Evolutionary conservation across 352 stramenopile species (phyloP).

Genomic region (Globisporangium echinulatum): DNA sequence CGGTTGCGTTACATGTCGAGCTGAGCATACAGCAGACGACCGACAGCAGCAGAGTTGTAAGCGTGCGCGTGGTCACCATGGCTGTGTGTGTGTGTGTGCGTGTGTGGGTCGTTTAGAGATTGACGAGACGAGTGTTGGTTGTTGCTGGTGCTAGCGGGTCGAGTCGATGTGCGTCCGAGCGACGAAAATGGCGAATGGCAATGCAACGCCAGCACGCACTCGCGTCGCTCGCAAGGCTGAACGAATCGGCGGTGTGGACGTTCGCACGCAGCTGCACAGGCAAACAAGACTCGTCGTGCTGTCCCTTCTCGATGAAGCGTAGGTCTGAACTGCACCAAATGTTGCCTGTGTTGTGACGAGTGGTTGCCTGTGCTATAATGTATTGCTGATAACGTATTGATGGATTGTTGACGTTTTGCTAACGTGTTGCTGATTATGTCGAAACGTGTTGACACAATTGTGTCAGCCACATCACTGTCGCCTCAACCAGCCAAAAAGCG

Average conservation of each 20-base stretch:
- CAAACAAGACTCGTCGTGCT: background rate
- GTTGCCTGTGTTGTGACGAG: no score
- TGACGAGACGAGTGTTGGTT: background rate
- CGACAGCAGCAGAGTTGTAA: background rate
- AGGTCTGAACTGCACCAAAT: no score
- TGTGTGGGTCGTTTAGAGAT: background rate
- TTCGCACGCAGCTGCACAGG: background rate
- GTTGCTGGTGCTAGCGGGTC: background rate
- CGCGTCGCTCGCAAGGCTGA: background rate
- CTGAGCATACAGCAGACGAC: background rate
- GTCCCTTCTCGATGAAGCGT: no score
- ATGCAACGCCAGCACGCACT: no score
- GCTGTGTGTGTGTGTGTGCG: background rate
- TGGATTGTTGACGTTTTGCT: no score
- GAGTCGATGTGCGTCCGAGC: background rate
- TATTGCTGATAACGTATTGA: no score
- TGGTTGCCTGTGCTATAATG: no score
- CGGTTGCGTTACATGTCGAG: background rate
- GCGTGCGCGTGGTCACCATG: background rate
- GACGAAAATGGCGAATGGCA: background rate
- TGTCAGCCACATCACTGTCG: no score
- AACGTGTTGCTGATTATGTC: no score
- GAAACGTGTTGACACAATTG: no score
- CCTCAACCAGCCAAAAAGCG: no score
- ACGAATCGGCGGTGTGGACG: background rate